A percentile compares a stretch with the other conserved stretches of the same genome.
phyloP scores from a whole-genome alignment of 106 monocot species.

The Ottelia alismoides region DNA sequence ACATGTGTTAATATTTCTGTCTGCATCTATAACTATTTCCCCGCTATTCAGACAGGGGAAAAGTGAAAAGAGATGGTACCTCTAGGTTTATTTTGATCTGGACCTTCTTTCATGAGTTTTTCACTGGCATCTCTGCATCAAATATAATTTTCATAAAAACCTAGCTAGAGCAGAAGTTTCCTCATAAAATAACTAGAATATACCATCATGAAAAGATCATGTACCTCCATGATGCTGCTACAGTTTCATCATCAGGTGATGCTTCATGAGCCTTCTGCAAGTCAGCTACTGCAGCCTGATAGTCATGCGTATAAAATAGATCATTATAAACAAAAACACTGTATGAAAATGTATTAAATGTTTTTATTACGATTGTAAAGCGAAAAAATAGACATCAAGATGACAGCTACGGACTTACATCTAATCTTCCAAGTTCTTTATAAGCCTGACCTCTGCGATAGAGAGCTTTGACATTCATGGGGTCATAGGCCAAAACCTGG shows the following conservation, averaged over 20 bases:
- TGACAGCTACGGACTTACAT: no score
- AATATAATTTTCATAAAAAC: background rate
- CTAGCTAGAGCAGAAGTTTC: background rate
- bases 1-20: no score
- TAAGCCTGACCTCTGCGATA: constrained; percentile 99
- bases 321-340: background rate
- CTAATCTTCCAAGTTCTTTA: constrained; percentile 74
- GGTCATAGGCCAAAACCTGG: constrained; percentile 73
- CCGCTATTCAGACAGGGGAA: no score
- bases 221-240: constrained; percentile 66
- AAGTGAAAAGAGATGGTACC: constrained; percentile 12
- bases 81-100: constrained; percentile 9
- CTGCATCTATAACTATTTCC: no score
- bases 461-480: constrained; percentile 81
- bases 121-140: constrained; percentile 59
- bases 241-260: constrained; percentile 94
- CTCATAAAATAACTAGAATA: background rate
- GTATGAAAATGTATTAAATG: background rate
- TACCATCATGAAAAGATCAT: background rate
- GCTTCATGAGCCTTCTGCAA: constrained; percentile 60
- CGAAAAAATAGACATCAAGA: no score
- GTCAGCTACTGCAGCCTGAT: constrained; percentile 74
- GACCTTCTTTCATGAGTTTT: constrained; percentile 25
- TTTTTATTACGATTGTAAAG: background rate
- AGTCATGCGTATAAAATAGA: background rate